Conservation (phyloP, 2,329 filamentous ascomycete genomes). For the Colletotrichum sp. region DNA sequence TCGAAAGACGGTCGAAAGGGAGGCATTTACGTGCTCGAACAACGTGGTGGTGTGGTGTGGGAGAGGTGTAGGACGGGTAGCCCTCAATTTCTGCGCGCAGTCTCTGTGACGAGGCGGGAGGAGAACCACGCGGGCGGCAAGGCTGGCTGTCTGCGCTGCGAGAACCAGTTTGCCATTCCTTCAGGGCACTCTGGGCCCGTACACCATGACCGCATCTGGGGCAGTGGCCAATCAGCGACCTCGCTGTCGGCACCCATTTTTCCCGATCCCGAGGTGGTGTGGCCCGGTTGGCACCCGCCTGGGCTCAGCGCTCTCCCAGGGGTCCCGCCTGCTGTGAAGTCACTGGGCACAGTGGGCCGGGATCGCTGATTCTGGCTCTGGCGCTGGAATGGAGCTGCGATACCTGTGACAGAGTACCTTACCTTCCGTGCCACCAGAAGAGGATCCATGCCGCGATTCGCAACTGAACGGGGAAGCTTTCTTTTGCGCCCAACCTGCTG, state of each 20-base stretch:
- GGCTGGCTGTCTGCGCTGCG: slow-evolving; percentile 11
- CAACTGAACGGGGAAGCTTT: not conserved
- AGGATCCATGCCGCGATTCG: not conserved
- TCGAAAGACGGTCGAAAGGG: not conserved
- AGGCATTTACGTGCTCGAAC: slow-evolving; percentile 5
- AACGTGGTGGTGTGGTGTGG: slow-evolving; percentile 6
- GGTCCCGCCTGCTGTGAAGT: not conserved
- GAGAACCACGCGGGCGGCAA: slow-evolving; percentile 21
- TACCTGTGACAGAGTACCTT: slow-evolving; percentile 4
- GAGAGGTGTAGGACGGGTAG: slow-evolving; percentile 5
- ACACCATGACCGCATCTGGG: slow-evolving; percentile 4
- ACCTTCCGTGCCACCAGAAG: not conserved
- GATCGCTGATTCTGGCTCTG: slow-evolving; percentile 2
- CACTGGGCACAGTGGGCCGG: slow-evolving; percentile 3
- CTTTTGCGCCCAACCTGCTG: not conserved
- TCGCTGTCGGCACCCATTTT: not conserved
- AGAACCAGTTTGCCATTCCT: not conserved
- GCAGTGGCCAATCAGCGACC: slow-evolving; percentile 8
- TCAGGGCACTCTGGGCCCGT: not conserved
- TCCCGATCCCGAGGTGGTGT: not conserved
- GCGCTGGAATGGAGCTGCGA: slow-evolving; percentile 5
- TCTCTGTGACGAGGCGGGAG: slow-evolving; percentile 22
- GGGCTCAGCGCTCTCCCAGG: not conserved
- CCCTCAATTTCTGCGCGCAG: slow-evolving; percentile 24
- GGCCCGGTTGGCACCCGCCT: not conserved